phyloP scores from a whole-genome alignment of 2,329 filamentous ascomycete species.

The Teratosphaeria gauchensis region DNA sequence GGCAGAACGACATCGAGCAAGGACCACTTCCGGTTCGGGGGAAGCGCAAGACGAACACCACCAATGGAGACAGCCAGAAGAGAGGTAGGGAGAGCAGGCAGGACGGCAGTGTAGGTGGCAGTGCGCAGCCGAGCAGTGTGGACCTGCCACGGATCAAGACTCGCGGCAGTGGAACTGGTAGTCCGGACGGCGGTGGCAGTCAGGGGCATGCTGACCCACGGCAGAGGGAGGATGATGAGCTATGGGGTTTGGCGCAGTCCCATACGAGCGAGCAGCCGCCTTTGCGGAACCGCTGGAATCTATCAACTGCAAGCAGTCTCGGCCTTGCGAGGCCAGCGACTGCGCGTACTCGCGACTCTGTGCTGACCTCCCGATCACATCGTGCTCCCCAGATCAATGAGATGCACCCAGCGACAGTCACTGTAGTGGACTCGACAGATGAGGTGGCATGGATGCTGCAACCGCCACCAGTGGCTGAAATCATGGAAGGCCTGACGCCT shows the following conservation, averaged over 20 bases:
- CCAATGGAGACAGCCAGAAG: slow-evolving; percentile 5
- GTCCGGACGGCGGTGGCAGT: slow-evolving; percentile 14
- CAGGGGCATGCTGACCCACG: slow-evolving; percentile 68
- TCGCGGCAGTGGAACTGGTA: not conserved
- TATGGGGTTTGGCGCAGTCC: slow-evolving; percentile 54
- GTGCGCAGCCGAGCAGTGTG: slow-evolving; percentile 26
- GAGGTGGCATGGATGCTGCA: slow-evolving; percentile 88
- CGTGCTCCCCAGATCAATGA: slow-evolving; percentile 55
- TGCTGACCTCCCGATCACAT: slow-evolving; percentile 22
- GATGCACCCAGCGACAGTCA: slow-evolving; percentile 48
- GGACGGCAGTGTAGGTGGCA: slow-evolving; percentile 30
- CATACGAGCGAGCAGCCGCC: not conserved
- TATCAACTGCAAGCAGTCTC: slow-evolving; percentile 4
- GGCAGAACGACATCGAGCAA: slow-evolving; percentile 75
- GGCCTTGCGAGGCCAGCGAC: slow-evolving; percentile 7
- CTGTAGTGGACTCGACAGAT: slow-evolving; percentile 30
- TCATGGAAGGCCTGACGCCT: slow-evolving; percentile 80
- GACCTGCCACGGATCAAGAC: slow-evolving; percentile 15
- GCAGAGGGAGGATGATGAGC: slow-evolving; percentile 77
- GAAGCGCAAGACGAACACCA: slow-evolving; percentile 32
- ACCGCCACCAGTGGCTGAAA: slow-evolving; percentile 75
- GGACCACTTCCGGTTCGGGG: slow-evolving; percentile 53
- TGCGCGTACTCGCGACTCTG: slow-evolving; percentile 11
- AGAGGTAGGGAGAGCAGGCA: slow-evolving; percentile 5
- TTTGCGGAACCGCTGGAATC: slow-evolving; percentile 9